Conservation (phyloP, 129 eudicot species). For the Chrysanthemum seticuspe region DNA sequence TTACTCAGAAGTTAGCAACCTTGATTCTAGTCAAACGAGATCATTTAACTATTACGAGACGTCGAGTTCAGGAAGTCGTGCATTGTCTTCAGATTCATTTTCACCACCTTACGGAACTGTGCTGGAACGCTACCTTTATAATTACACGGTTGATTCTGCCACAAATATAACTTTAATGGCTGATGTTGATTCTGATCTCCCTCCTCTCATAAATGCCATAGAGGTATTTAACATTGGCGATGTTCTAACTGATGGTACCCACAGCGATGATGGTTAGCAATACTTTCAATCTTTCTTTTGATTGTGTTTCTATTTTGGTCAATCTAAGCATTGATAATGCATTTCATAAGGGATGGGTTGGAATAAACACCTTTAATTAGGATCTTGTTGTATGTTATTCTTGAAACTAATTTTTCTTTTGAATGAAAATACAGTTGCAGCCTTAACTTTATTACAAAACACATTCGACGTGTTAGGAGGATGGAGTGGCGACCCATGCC, state of each 20-base stretch:
- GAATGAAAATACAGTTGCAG: conserved; percentile 17
- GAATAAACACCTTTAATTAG: neutral
- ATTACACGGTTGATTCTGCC: conserved; percentile 9
- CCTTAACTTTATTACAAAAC: conserved; percentile 25
- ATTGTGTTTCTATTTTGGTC: too few relatives aligned
- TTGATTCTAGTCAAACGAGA: conserved; percentile 29
- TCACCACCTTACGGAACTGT: conserved; percentile 26
- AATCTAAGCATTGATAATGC: too few relatives aligned
- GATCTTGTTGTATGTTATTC: neutral
- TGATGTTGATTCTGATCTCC: conserved; percentile 23
- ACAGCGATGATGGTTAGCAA: conserved; percentile 32
- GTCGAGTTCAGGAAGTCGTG: neutral
- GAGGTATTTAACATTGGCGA: conserved; percentile 31
- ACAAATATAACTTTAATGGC: conserved; percentile 28
- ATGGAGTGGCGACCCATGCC: conserved; percentile 45
- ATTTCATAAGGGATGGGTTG: too few relatives aligned
- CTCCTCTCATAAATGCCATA: conserved; percentile 39
- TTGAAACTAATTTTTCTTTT: neutral
- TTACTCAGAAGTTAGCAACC: conserved; percentile 34
- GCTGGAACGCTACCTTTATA: conserved; percentile 2
- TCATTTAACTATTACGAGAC: conserved; percentile 27
- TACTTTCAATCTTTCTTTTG: neutral
- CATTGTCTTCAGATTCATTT: conserved; percentile 9
- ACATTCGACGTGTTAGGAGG: conserved; percentile 29
- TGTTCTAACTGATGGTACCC: conserved; percentile 31